phyloP scores from a whole-genome alignment of 2,329 filamentous ascomycete genomes.

The Fusarium gaditjirri region DNA sequence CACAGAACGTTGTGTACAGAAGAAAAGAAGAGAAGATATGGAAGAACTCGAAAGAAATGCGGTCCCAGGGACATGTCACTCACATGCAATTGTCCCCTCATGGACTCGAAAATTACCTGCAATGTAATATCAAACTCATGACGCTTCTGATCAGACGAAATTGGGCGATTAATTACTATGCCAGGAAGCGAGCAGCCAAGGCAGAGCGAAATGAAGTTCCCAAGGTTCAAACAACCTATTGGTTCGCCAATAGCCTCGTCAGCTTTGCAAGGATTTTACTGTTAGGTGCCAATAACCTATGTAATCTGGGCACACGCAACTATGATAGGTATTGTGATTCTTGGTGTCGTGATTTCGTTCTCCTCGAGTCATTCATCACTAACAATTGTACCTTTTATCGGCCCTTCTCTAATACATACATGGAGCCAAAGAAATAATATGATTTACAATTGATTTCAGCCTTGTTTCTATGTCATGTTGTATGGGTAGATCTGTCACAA shows the following conservation, averaged over 20 bases:
- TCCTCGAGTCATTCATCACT: background rate
- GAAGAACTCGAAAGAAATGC: background rate
- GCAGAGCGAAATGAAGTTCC: slow-evolving; percentile 24
- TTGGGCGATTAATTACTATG: slow-evolving; percentile 23
- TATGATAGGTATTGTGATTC: background rate
- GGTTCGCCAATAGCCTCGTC: slow-evolving; percentile 24
- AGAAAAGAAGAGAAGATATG: background rate
- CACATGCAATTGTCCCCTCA: background rate
- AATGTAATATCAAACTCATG: slow-evolving; percentile 11
- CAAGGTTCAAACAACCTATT: slow-evolving; percentile 8
- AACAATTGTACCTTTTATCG: slow-evolving; percentile 17
- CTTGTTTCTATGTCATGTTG: slow-evolving; percentile 19
- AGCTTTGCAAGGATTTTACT: slow-evolving; percentile 3
- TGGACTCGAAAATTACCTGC: background rate
- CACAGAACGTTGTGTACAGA: slow-evolving; percentile 18
- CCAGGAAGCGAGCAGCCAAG: slow-evolving; percentile 30
- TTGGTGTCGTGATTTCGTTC: background rate
- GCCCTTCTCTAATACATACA: slow-evolving; percentile 17
- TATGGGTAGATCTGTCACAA: slow-evolving; percentile 29
- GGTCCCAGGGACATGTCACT: background rate
- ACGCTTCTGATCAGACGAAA: slow-evolving; percentile 18
- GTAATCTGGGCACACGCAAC: slow-evolving; percentile 19
- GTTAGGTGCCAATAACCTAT: background rate
- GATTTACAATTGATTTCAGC: background rate
- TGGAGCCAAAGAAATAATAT: background rate